These are phyloP conservation scores for Erodium moschatum DNA, from an alignment of 441 rosid species.

Conservation along the genomic window DNA sequence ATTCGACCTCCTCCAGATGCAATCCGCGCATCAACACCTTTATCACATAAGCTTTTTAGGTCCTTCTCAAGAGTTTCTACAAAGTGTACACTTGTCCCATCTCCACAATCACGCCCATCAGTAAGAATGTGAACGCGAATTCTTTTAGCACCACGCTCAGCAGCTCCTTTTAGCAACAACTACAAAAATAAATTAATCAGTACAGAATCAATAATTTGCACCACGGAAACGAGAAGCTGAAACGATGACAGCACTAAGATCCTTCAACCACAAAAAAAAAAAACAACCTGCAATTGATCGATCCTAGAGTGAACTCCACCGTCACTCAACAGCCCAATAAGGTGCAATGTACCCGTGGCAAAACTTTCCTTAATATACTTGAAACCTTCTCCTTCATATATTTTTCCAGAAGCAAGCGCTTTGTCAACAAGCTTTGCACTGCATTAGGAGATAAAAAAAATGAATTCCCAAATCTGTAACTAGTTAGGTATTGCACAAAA, in stretches of 20 bases:
- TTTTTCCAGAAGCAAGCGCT: conserved; percentile 84
- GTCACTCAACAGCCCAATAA: conserved; percentile 79
- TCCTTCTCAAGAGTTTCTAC: conserved; percentile 75
- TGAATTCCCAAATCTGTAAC: conserved; percentile 39
- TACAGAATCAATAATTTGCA: not conserved
- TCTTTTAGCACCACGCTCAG: conserved; percentile 76
- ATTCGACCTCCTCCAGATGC: conserved; percentile 99
- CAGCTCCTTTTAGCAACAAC: conserved; percentile 73
- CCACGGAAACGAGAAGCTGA: not conserved
- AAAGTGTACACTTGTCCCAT: conserved; percentile 82
- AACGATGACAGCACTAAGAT: not conserved
- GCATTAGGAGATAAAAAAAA: not conserved
- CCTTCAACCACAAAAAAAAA: not conserved
- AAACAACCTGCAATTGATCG: conserved; percentile 70
- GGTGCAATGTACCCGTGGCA: conserved; percentile 62
- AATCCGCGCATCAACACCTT: conserved; percentile 76
- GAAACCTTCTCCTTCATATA: conserved; percentile 78
- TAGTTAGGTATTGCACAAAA: conserved; percentile 34
- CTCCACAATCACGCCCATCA: conserved; percentile 97
- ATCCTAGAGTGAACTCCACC: conserved; percentile 96
- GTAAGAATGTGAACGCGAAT: conserved; percentile 91
- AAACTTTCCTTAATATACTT: conserved; percentile 55
- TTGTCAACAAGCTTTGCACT: conserved; percentile 89
- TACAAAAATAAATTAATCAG: conserved; percentile 20
- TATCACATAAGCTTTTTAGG: conserved; percentile 44